Evolutionary conservation across 768 basidiomycete genomes (phyloP).

Genomic region (Roridomyces roridus): DNA sequence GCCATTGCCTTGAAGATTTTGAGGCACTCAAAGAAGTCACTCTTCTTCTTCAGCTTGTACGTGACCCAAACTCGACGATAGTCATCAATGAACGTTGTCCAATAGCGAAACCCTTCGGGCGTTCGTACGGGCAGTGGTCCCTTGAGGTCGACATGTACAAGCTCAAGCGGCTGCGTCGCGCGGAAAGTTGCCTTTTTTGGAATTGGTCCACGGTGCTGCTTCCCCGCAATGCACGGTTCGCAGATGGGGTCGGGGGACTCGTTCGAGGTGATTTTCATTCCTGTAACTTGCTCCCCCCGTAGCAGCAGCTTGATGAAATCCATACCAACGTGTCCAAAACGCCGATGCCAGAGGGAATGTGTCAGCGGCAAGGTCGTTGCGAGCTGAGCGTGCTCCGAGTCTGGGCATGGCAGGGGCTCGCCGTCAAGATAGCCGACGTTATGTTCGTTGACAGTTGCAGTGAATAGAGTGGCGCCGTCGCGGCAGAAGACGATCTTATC

Average conservation of each 20-base stretch:
- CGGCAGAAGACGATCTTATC: constrained; percentile 6
- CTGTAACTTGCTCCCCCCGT: constrained; percentile 10
- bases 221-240: constrained; percentile 27
- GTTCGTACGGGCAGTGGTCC: constrained; percentile 32
- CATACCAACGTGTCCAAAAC: constrained; percentile 27
- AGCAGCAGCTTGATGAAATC: too few species aligned
- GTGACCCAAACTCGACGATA: too few species aligned
- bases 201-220: constrained; percentile 31
- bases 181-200: too few species aligned
- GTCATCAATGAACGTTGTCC: constrained; percentile 38
- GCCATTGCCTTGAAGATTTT: too few species aligned
- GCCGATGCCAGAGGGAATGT: constrained; percentile 29
- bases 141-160: too few species aligned
- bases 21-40: constrained; percentile 33
- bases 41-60: constrained; percentile 32
- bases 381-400: too few species aligned
- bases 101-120: constrained; percentile 32
- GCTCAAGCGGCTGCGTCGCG: too few species aligned
- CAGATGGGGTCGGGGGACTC: constrained; percentile 28
- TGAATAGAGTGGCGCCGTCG: constrained; percentile 2
- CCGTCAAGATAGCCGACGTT: too few species aligned
- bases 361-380: constrained; percentile 16
- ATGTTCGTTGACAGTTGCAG: too few species aligned
- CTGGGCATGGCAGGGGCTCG: too few species aligned
- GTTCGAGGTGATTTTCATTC: constrained; percentile 19